Conservation (phyloP, 1,139 yeast genomes). For the Petasospora fabianii region DNA sequence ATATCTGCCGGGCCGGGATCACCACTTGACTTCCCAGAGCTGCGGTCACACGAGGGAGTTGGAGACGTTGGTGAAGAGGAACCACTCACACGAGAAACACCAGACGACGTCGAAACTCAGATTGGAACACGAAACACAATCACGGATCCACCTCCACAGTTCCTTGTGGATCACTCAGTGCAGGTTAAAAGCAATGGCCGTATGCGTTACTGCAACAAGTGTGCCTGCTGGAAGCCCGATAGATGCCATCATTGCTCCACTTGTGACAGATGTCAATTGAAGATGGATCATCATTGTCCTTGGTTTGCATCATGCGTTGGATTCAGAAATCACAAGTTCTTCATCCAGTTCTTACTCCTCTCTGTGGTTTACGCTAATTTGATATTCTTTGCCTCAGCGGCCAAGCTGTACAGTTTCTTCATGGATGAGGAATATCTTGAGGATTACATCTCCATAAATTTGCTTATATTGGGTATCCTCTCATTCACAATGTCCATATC, state of each 20-base stretch:
- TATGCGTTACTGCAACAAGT: conserved; percentile 64
- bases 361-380: conserved; percentile 46
- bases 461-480: conserved; percentile 57
- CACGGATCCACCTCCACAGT: conserved; percentile 41
- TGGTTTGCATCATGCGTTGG: conserved; percentile 96
- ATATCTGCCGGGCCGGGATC: conserved; percentile 60
- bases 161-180: conserved; percentile 32
- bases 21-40: conserved; percentile 49
- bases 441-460: conserved; percentile 51
- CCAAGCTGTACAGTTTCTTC: conserved; percentile 50
- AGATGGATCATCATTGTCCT: conserved; percentile 94
- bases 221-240: conserved; percentile 90
- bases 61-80: conserved; percentile 19
- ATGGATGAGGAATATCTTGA: conserved; percentile 36
- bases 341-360: conserved; percentile 69
- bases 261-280: conserved; percentile 65
- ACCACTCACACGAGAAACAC: neutral
- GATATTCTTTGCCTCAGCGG: conserved; percentile 38
- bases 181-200: conserved; percentile 40
- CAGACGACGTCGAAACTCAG: conserved; percentile 8
- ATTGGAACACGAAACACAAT: conserved; percentile 25
- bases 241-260: conserved; percentile 86
- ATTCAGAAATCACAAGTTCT: conserved; percentile 70
- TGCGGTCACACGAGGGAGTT: conserved; percentile 28
- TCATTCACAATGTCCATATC: conserved; percentile 64